Evolutionary conservation across 1,284 basidiomycete genomes (phyloP), one percentile per base, ranked within the genome.

Genomic region (Pseudozyma thailandica): DNA sequence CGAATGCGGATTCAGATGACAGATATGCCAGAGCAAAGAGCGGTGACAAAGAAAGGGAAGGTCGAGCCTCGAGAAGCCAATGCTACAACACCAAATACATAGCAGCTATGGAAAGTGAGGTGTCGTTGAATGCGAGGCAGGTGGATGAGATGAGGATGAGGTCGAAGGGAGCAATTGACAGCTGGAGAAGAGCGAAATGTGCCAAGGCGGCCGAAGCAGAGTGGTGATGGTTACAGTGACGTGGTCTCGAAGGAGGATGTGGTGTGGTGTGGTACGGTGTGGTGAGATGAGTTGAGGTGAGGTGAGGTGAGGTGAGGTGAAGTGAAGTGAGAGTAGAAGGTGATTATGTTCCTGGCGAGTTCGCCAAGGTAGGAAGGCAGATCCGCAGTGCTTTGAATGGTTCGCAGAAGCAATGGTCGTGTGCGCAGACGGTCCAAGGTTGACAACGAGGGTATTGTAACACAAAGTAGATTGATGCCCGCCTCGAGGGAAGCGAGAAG

Each of bases 31-130:
- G 10, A 30, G 15, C 6, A 39, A 30, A 31, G 6, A 21, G 38
- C 9, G 20, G 16, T 43, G 38, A 20, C 26, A 13, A 44, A 41
- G 41, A 31, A 18, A 42, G 20, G 15, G 26, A 53, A 35, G 31
- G 28, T 23, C 44, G 28, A 48, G 62, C 62, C 49, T 48, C 55
- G 48, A 46, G 59, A 65, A 55, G 55, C 44, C 13, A 31, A 59
- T 47, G 62, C 62, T 65, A 65, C 28, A 45, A 55, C 18, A 39
- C 16, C 38, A 55, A 26, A 59, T 55, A 56, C 62, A 65, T 65
- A 59, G 51, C 62, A 65, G 51, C 44, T 26, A 48, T 18, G 48
- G n/a, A n/a, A n/a, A n/a, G n/a, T n/a, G n/a, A n/a, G n/a, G n/a
- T n/a, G n/a, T n/a, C n/a, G n/a, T n/a, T n/a, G n/a, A n/a, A n/a